Conservation (phyloP, 2,329 filamentous ascomycete genomes). For the Paecilomyces sp. region DNA sequence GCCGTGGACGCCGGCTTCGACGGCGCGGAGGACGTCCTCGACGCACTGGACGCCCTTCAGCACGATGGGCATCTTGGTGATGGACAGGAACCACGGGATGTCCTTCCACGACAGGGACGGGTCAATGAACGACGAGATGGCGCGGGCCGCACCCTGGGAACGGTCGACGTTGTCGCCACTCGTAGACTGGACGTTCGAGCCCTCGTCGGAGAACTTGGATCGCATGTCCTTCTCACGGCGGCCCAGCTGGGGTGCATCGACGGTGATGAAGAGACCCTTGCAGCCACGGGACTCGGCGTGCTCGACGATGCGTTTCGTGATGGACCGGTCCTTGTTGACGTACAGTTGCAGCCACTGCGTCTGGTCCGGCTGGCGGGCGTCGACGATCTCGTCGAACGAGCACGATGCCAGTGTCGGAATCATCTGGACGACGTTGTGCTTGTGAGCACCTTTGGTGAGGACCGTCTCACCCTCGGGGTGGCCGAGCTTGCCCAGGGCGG, state of each 20-base stretch:
- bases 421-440: slow-evolving; percentile 94
- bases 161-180: slow-evolving; percentile 67
- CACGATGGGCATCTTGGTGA: slow-evolving; percentile 91
- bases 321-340: slow-evolving; percentile 89
- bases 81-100: slow-evolving; percentile 82
- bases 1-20: slow-evolving; percentile 73
- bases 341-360: slow-evolving; percentile 96
- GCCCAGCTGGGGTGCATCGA: slow-evolving; percentile 92
- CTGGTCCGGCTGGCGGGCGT: slow-evolving; percentile 71
- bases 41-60: slow-evolving; percentile 95
- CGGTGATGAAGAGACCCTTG: slow-evolving; percentile 95
- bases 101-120: slow-evolving; percentile 89
- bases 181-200: slow-evolving; percentile 67
- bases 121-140: slow-evolving; percentile 96
- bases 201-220: slow-evolving; percentile 76
- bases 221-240: slow-evolving; percentile 98
- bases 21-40: slow-evolving; percentile 86
- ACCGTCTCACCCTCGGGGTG: slow-evolving; percentile 90
- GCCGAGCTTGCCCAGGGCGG: slow-evolving; percentile 89
- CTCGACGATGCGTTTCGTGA: slow-evolving; percentile 83
- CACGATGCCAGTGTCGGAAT: slow-evolving; percentile 95
- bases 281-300: slow-evolving; percentile 89
- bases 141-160: slow-evolving; percentile 84
- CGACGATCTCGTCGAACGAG: slow-evolving; percentile 94
- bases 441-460: slow-evolving; percentile 73